Base-by-base conservation (phyloP, 306 rosid genomes). In the Comarum palustre region DNA sequence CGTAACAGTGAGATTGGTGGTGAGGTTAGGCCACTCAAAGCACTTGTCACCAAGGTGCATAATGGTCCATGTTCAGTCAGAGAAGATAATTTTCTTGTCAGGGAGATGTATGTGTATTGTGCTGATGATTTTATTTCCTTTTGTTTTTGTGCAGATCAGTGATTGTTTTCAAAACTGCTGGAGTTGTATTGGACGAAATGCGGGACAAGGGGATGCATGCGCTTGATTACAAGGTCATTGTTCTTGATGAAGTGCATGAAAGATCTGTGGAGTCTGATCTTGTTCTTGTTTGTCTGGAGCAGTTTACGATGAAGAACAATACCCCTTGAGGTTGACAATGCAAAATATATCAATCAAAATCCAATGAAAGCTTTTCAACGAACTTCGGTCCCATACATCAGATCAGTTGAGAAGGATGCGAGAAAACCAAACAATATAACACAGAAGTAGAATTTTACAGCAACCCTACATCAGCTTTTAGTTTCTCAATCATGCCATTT, bases 191-290 rank as follows among this genome's bases (percentile, higher is more conserved):
- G 84, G 96, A 90, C 17, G 98, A 90, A 85, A 71, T 92, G 90
- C 84, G 84, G 69, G 98, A 92, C 67, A 90, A 82, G 85, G 96
- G 96, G 14, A 74, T 75, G 80, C 71, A 73, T 61, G 98, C 96
- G 5, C 82, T 92, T 36, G 77, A 92, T 73, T 92, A 90, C 87
- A 92, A 86, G 82, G 98, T 74, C 85, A 87, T 92, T 77, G 84
- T 92, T 77, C 95, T 92, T 27, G 98, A 92, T 72, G 98, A 92
- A 86, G 98, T 92, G 38, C 98, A 92, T 81, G 98, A 92, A 87
- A 88, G 96, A 90, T 92, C 98, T 17, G 88, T 84, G 62, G 98
- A 92, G 82, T 92, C 98, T 61, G 98, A 92, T 84, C 95, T 92
- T 58, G 92, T 88, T 79, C 96, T 92, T 75, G 96, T 86, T 46